These are phyloP conservation scores for Crotalaria pallida DNA, from an alignment of 306 rosid genomes.

Conservation along the genomic window DNA sequence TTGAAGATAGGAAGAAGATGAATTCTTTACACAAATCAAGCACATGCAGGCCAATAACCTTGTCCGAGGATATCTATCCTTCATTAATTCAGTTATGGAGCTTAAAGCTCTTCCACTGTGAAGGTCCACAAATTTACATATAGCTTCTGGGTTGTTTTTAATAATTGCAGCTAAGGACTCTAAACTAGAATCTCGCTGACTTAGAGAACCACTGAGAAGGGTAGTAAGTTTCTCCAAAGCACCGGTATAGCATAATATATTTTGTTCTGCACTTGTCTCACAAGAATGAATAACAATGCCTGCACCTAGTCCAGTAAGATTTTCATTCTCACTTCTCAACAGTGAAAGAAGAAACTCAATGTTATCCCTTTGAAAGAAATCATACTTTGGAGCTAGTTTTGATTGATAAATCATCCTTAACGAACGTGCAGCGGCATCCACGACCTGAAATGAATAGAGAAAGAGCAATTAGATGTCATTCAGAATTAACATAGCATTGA, in stretches of 20 bases:
- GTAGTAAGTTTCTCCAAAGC: constrained; percentile 55
- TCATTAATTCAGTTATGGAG: constrained; percentile 66
- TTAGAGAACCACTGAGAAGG: constrained; percentile 77
- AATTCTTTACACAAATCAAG: constrained; percentile 75
- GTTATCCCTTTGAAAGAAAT: constrained; percentile 53
- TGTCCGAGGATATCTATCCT: constrained; percentile 71
- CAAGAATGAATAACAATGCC: constrained; percentile 84
- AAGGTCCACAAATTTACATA: constrained; percentile 59
- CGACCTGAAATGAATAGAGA: constrained; percentile 49
- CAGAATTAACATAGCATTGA: background rate
- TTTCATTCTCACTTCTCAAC: constrained; percentile 74
- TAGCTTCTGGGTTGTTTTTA: constrained; percentile 57
- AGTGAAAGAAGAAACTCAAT: constrained; percentile 67
- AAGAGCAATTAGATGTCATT: background rate
- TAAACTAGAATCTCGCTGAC: constrained; percentile 88
- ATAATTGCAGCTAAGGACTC: constrained; percentile 71
- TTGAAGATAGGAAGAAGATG: constrained; percentile 65
- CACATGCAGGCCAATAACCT: constrained; percentile 77
- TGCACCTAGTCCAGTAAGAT: constrained; percentile 86
- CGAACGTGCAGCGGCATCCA: constrained; percentile 88
- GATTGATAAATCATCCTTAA: constrained; percentile 89
- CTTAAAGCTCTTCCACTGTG: constrained; percentile 55
- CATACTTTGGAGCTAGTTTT: constrained; percentile 80
- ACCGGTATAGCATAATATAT: constrained; percentile 55
- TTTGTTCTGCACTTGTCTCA: constrained; percentile 55